Evolutionary conservation across 345 rosid species (phyloP), one percentile per base, ranked within the genome.

Genomic region (Salix viminalis): DNA sequence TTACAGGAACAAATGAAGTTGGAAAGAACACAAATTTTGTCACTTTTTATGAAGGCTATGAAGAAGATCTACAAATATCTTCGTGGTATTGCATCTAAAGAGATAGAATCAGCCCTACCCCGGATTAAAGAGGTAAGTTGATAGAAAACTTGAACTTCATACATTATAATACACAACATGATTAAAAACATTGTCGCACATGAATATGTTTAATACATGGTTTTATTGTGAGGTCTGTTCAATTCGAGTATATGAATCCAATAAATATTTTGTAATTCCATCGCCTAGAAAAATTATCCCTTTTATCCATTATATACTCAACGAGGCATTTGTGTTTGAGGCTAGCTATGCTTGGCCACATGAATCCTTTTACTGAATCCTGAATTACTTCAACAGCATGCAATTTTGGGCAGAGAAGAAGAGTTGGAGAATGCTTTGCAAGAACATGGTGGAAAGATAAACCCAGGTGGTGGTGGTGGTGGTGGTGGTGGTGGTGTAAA

Each of bases 1-100:
- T 83, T 84, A n/a, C 92, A 94, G 99, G 94, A 86, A 65, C 96
- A 94, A 83, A 85, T 90, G 90, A 90, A 89, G 84, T 74, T 96
- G 73, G 98, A 88, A 75, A 90, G 94, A 78, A 85, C 80, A 9
- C 93, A 88, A 83, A 85, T 96, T 80, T 67, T 91, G 73, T 84
- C 94, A 7, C 83, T 87, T 67, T 89, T 92, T 71, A 86, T 86
- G 30, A 96, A 94, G 89, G 85, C 87, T 78, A 91, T 86, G 90
- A 90, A 86, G 84, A 96, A 92, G 83, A 83, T 96, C 64, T 74
- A 89, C 83, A 90, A 90, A 78, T 88, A 91, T 78, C 73, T 96
- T 61, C 71, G 87, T 34, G 83, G 86, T 65, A 74, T 90, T 75
- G 92, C 93, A 74, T 83, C 94, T 4, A 79, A 89, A 41, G 94